These are phyloP conservation scores for Aphanomyces astaci DNA, from an alignment of 352 stramenopile genomes.

Conservation along the genomic window DNA sequence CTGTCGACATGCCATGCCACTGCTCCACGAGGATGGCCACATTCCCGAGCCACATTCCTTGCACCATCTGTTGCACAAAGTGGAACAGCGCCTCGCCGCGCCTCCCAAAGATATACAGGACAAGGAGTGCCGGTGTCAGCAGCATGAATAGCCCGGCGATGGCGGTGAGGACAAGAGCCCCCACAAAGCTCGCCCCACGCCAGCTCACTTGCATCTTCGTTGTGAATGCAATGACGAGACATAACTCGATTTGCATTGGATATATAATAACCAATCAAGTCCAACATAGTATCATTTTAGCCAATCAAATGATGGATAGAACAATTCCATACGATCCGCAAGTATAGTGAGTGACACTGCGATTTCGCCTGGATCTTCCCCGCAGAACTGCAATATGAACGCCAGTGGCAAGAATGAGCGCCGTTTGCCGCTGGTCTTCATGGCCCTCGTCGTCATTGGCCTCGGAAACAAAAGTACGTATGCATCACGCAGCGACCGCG, in stretches of 20 bases:
- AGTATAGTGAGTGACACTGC: background rate
- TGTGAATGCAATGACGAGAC: background rate
- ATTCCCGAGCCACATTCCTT: constrained; percentile 74
- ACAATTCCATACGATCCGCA: background rate
- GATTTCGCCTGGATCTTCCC: constrained; percentile 1
- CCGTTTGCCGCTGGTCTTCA: constrained; percentile 69
- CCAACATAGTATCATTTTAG: background rate
- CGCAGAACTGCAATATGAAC: constrained; percentile 11
- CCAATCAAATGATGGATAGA: background rate
- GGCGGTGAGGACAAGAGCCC: constrained; percentile 42
- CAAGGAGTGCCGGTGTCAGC: constrained; percentile 48
- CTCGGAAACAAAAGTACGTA: constrained; percentile 81
- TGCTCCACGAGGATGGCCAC: constrained; percentile 59
- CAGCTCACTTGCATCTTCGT: constrained; percentile 27
- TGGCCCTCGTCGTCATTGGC: constrained; percentile 74
- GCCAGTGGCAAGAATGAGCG: constrained; percentile 28
- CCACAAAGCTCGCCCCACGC: constrained; percentile 42
- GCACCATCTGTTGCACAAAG: constrained; percentile 31
- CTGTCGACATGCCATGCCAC: constrained; percentile 49
- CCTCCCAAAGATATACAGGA: constrained; percentile 25
- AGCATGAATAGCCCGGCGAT: constrained; percentile 46
- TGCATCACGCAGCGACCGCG: too few relatives aligned
- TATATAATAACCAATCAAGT: background rate
- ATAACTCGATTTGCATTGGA: background rate
- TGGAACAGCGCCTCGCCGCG: constrained; percentile 22